Percentiles rank a stretch among this genome's conserved stretches.
Evolutionary conservation across 1,284 basidiomycete genomes (phyloP).

Genomic region (Neolentinus lepideus): DNA sequence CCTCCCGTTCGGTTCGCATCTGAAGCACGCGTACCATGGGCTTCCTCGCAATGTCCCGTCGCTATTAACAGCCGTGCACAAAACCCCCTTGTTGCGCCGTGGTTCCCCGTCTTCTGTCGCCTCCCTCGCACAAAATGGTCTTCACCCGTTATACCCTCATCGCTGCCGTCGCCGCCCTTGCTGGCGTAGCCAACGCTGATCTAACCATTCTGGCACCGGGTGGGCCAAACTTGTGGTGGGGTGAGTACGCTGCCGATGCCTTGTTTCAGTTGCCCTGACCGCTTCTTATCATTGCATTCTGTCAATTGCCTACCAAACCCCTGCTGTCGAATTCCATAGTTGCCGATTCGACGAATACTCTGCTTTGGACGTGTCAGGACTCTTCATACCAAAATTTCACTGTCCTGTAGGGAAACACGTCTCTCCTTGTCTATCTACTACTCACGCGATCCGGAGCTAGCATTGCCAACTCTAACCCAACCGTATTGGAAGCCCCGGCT

Average conservation of each 20-base stretch:
- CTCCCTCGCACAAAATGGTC: conserved; percentile 21
- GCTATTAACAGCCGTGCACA: not conserved
- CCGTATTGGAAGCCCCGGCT: conserved; percentile 24
- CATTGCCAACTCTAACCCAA: conserved; percentile 29
- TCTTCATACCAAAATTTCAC: conserved; percentile 29
- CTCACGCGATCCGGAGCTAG: conserved; percentile 17
- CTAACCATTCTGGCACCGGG: conserved; percentile 30
- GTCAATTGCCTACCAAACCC: too few relatives aligned
- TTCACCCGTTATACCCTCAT: conserved; percentile 27
- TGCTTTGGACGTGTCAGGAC: conserved; percentile 33
- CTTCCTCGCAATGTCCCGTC: too few relatives aligned
- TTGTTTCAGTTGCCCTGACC: not conserved
- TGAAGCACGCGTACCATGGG: too few relatives aligned
- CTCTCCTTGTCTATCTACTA: not conserved
- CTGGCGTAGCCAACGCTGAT: conserved; percentile 26
- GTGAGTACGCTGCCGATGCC: conserved; percentile 22
- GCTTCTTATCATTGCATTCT: not conserved
- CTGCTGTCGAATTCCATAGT: conserved; percentile 18
- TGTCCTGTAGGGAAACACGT: conserved; percentile 27
- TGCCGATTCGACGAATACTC: conserved; percentile 26
- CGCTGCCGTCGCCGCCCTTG: conserved; percentile 25
- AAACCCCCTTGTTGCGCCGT: not conserved
- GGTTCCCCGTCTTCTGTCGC: not conserved
- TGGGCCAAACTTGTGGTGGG: conserved; percentile 36
- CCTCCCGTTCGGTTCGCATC: not conserved